A percentile compares a stretch with the other conserved stretches of the same genome.
Conservation (phyloP, 306 rosid species). For the Inga oerstediana region DNA sequence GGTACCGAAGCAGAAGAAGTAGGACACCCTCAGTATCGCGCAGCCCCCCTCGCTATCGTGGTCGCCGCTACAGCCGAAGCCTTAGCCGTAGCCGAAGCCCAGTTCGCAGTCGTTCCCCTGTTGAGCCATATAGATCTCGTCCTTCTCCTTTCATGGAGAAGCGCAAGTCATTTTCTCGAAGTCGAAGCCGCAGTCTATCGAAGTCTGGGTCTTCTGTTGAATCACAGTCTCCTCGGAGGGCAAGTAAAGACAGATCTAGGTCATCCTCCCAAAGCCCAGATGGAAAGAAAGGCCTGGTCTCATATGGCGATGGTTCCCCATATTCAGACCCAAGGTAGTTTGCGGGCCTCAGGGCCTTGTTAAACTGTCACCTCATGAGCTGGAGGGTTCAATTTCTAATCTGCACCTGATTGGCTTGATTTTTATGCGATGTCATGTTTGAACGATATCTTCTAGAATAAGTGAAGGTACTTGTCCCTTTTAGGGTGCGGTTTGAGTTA, state of each 20-base stretch:
- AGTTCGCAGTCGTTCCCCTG: conserved; percentile 63
- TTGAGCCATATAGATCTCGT: conserved; percentile 48
- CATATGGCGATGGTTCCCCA: conserved; percentile 73
- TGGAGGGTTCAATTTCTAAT: conserved; percentile 1
- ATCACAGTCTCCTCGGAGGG: conserved; percentile 58
- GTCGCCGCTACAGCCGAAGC: conserved; percentile 65
- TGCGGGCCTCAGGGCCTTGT: neutral
- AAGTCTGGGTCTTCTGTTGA: conserved; percentile 60
- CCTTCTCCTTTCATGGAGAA: conserved; percentile 51
- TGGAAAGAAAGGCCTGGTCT: conserved; percentile 83
- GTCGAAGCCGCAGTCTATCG: conserved; percentile 69
- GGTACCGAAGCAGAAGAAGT: conserved; percentile 90
- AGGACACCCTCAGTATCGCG: conserved; percentile 77
- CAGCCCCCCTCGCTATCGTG: conserved; percentile 80
- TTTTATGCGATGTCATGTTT: conserved; percentile 32
- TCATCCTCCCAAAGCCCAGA: conserved; percentile 71
- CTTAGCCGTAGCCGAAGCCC: conserved; percentile 64
- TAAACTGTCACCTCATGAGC: neutral
- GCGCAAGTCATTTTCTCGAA: conserved; percentile 52
- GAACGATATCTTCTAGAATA: conserved; percentile 41
- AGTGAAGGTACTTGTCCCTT: conserved; percentile 8
- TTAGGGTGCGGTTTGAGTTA: conserved; percentile 22
- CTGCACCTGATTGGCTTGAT: neutral
- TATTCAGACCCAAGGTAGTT: conserved; percentile 43
- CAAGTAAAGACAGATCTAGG: conserved; percentile 51